Conservation (phyloP, 2,329 filamentous ascomycete genomes). For the Cordyceps fumosorosea region DNA sequence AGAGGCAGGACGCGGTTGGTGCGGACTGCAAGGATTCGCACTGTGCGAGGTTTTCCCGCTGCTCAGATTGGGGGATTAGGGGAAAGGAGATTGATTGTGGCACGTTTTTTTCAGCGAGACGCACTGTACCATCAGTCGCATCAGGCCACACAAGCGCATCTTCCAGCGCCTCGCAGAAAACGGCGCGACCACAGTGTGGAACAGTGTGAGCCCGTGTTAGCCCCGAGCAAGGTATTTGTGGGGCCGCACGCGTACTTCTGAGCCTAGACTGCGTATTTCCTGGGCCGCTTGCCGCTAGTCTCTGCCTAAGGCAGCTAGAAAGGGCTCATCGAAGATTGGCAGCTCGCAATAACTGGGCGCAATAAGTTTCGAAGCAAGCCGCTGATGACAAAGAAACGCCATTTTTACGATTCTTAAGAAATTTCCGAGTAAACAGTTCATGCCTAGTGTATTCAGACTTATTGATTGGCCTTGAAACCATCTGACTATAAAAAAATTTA, state of each 20-base stretch:
- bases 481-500: too few species aligned
- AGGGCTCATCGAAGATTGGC: not conserved
- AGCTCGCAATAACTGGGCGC: not conserved
- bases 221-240: not conserved
- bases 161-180: not conserved
- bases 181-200: not conserved
- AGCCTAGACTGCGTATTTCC: conserved; percentile 5
- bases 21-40: not conserved
- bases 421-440: too few species aligned
- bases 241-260: not conserved
- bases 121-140: not conserved
- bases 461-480: too few species aligned
- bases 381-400: not conserved
- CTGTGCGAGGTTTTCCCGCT: not conserved
- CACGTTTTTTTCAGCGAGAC: not conserved
- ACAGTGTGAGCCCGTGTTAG: conserved; percentile 5
- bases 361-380: not conserved
- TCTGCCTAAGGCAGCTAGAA: conserved; percentile 12
- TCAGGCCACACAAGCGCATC: not conserved
- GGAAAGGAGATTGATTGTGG: not conserved
- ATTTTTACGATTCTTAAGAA: too few species aligned
- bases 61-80: not conserved
- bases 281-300: conserved; percentile 8
- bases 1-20: not conserved
- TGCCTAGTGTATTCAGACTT: too few species aligned